Evolutionary conservation across 805 yeast genomes (phyloP), one percentile per base, ranked within the genome.

Genomic region (Brettanomyces nanus): DNA sequence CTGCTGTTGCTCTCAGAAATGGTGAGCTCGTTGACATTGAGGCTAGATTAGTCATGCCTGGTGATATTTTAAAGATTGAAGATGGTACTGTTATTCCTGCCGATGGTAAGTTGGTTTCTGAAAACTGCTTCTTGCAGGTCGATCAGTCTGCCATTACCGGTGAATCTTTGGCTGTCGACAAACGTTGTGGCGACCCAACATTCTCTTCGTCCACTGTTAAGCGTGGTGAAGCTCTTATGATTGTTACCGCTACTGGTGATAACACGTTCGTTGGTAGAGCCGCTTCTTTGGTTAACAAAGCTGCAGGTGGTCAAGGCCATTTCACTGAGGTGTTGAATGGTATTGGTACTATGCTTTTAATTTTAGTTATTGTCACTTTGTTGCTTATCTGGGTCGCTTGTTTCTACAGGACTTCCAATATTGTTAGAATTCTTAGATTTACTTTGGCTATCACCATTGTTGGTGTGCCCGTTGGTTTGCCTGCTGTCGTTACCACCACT

Each of bases 391-490:
- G 95, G 96, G 73, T 74, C 60, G 87, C 95, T 64, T 73, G 85
- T 70, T 86, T 87, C 89, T 87, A 87, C 82, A 79, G 96, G 73
- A 75, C 95, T 54, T 78, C 76, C 63, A 75, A 70, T 63, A 85
- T 87, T 63, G 95, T 87, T 59, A 71, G 79, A 56, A 84, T 87
- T 69, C 75, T 87, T 66, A 77, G 95, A 73, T 84, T 79, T 81
- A 82, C 95, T 56, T 72, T 87, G 63, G 96, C 95, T 54, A 86
- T 87, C 66, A 87, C 95, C 72, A 85, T 87, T 69, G 81, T 87
- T 56, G 96, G 96, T 81, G 96, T 87, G 55, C 96, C 96, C 65
- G 96, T 87, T 53, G 96, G 96, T 83, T 79, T 87, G 65, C 96
- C 96, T 66, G 95, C 95, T 65, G 96, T 87, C 61, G 95, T 86